phyloP scores from a whole-genome alignment of 2,329 filamentous ascomycete species.

The Aspergillus aculeatinus region DNA sequence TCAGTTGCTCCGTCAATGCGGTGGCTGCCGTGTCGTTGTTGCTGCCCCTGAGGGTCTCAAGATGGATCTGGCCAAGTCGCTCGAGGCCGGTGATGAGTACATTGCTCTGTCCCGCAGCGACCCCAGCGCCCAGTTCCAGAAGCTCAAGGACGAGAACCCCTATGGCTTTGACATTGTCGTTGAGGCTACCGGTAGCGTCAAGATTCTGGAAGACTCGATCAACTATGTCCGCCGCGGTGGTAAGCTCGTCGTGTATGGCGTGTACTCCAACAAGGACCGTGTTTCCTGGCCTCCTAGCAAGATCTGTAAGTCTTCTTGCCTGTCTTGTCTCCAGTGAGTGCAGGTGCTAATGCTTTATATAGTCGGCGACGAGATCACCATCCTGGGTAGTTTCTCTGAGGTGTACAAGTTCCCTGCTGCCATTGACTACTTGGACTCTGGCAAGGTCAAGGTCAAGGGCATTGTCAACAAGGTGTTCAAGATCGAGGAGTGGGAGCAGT shows the following conservation, averaged over 20 bases:
- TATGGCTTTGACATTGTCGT: conserved; percentile 73
- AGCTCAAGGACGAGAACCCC: conserved; percentile 64
- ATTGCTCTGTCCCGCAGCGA: conserved; percentile 50
- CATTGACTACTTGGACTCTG: conserved; percentile 52
- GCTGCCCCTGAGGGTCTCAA: conserved; percentile 69
- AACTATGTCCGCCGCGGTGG: conserved; percentile 70
- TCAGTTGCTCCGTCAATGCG: conserved; percentile 63
- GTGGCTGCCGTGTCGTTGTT: conserved; percentile 68
- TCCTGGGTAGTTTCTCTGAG: conserved; percentile 71
- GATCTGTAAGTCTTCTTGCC: conserved; percentile 56
- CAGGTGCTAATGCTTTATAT: conserved; percentile 18
- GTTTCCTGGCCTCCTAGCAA: conserved; percentile 70
- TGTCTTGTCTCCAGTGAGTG: not conserved
- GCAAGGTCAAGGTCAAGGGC: conserved; percentile 54
- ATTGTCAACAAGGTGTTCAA: conserved; percentile 73
- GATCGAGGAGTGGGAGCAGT: conserved; percentile 71
- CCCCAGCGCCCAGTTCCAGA: conserved; percentile 59
- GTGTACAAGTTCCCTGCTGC: conserved; percentile 68
- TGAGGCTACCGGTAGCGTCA: conserved; percentile 67
- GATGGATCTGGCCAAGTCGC: conserved; percentile 62
- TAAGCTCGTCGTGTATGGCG: conserved; percentile 70
- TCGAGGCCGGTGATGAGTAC: conserved; percentile 51
- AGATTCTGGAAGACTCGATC: conserved; percentile 69
- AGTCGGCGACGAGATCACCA: conserved; percentile 65
- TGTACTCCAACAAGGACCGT: conserved; percentile 62